phyloP scores from a whole-genome alignment of 2,329 filamentous ascomycete genomes.

The Ascochyta lentis region DNA sequence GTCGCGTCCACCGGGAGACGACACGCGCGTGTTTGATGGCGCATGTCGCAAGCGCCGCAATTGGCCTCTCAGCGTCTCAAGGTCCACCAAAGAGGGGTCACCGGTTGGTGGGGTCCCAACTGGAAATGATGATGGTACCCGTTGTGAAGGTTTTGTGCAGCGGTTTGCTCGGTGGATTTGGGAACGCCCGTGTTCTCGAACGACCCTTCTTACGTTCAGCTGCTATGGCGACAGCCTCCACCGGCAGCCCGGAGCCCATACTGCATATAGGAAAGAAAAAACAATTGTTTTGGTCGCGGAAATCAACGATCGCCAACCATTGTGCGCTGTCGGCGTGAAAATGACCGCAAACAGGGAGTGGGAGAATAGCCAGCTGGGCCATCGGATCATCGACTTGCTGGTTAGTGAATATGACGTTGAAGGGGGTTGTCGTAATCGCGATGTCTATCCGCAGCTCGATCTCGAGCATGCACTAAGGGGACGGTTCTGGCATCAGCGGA shows the following conservation, averaged over 20 bases:
- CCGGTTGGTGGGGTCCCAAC: slow-evolving; percentile 45
- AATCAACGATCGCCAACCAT: background rate
- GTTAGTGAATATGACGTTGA: slow-evolving; percentile 44
- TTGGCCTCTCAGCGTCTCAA: slow-evolving; percentile 39
- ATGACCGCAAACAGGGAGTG: slow-evolving; percentile 16
- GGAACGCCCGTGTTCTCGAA: slow-evolving; percentile 40
- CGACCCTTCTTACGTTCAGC: slow-evolving; percentile 35
- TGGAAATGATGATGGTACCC: slow-evolving; percentile 19
- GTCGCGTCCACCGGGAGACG: slow-evolving; percentile 45
- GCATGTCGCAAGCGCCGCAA: slow-evolving; percentile 38
- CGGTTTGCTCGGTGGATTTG: slow-evolving; percentile 22
- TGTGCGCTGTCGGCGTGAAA: slow-evolving; percentile 17
- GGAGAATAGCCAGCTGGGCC: slow-evolving; percentile 32
- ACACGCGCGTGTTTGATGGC: slow-evolving; percentile 35
- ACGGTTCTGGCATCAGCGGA: slow-evolving; percentile 32
- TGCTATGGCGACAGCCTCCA: slow-evolving; percentile 32
- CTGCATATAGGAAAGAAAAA: slow-evolving; percentile 26
- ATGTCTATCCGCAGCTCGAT: slow-evolving; percentile 41
- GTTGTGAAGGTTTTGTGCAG: slow-evolving; percentile 46
- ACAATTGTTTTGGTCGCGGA: slow-evolving; percentile 18
- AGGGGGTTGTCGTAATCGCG: slow-evolving; percentile 32
- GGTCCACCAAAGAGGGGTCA: slow-evolving; percentile 44
- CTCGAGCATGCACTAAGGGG: slow-evolving; percentile 31
- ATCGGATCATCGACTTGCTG: slow-evolving; percentile 23
- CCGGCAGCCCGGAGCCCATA: slow-evolving; percentile 34